Evolutionary conservation across 495 filamentous ascomycete genomes (phyloP), one percentile per base, ranked within the genome.

Genomic region (Chlorociboria aeruginascens): DNA sequence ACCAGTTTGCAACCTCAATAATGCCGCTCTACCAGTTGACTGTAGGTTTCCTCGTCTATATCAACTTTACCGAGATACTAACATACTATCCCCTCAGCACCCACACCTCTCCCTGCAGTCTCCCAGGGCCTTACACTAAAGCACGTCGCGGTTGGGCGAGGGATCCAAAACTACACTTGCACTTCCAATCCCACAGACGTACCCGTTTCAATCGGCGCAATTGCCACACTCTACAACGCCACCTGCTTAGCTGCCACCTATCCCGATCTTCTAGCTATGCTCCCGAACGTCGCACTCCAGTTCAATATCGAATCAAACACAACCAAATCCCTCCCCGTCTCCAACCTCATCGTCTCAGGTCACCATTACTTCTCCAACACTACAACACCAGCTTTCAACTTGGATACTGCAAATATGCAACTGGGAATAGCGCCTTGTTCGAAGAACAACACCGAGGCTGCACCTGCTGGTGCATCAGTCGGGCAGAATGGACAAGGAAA

Each of bases 131-230:
- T 85, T 11, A 64, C 45, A 0, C 68, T 87, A 29, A 76, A 73
- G 60, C 86, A 92, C 59, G 81, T 95, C 30, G 86, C 80, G 56
- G 69, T 97, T 42, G 90, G 90, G 57, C 82, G 86, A 32, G 90
- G 90, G 33, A 89, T 81, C 9, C 77, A 96, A 69, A 95, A 96
- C 72, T 97, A 95, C 65, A 89, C 86, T 48, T 96, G 90, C 70
- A 60, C 71, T 31, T 66, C 66, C 45, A 73, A 76, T 53, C 58
- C 75, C 3, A 63, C 69, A 1, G 73, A 78, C 0, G 60, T 65
- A 0, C 90, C 90, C n/a, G 61, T 60, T 4, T 63, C 78, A 13
- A 61, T 72, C 35, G 92, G 92, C 50, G 92, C 92, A 45, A 62
- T 86, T 13, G 92, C 92, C 40, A 79, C 72, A 20, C 86, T 98